phyloP scores from a whole-genome alignment of 352 stramenopile genomes.

The Hyaloperonospora brassicae region DNA sequence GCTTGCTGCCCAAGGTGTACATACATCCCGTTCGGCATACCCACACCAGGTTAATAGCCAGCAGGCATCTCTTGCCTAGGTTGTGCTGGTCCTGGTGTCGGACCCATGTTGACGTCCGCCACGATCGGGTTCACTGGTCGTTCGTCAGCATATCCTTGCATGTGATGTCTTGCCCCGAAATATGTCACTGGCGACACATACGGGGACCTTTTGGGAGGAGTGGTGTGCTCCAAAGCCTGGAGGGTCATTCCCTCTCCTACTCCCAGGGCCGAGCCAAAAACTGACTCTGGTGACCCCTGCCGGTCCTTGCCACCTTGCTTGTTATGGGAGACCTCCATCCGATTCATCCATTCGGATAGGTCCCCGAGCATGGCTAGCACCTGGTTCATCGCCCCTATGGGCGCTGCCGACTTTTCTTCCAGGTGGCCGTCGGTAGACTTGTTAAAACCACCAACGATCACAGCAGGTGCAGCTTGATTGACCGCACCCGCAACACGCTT shows the following conservation, averaged over 20 bases:
- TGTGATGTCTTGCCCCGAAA: background rate
- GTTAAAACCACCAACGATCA: background rate
- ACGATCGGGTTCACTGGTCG: background rate
- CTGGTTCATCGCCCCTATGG: no score
- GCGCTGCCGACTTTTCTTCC: no score
- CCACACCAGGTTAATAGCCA: no score
- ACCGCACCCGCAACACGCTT: no score
- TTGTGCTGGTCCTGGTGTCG: background rate
- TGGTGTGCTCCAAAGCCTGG: background rate
- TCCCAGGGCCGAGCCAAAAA: background rate
- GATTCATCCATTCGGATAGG: no score
- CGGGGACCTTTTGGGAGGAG: background rate
- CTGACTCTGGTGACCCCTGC: background rate
- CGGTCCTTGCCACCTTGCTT: no score
- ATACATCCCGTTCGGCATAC: background rate
- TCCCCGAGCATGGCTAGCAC: no score
- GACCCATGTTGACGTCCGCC: background rate
- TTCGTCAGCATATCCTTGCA: no score
- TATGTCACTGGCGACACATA: background rate
- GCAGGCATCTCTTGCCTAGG: no score
- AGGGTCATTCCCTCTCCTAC: background rate
- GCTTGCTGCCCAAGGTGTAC: background rate
- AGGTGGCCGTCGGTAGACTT: no score
- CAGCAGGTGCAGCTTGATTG: no score
- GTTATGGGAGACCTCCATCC: no score